Evolutionary conservation across 495 filamentous ascomycete genomes (phyloP), one percentile per base, ranked within the genome.

Genomic region (Tetracladium setigerum): DNA sequence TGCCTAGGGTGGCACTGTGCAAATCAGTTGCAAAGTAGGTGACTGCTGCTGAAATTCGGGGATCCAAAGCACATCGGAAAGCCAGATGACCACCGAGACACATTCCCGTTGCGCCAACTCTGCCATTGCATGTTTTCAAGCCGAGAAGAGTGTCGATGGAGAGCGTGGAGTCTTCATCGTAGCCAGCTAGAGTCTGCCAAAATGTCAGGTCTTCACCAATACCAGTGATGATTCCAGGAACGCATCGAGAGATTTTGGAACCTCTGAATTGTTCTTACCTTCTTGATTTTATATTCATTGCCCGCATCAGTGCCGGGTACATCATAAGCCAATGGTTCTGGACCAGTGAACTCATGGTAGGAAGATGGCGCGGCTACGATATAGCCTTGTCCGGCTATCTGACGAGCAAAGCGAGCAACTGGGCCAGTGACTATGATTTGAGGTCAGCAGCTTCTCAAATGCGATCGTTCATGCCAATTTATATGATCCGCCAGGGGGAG

Each of bases 21-120:
- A 95, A 76, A 67, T 97, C 91, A 6, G 91, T 97, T 1, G 86
- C 90, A 67, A 97, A 95, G 67, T 92, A 97, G 53, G 86, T 83
- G 22, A 95, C 84, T 18, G 80, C 75, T 22, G 86, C 86, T 36
- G 72, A 77, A 41, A 95, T 76, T 19, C 89, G 73, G 17, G 73
- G 72, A 61, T 95, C 87, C 41, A 95, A 70, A 45, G 82, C 87
- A 57, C 85, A 88, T 42, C 91, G 79, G 55, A 87, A 85, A 34
- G 91, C 84, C 17, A 95, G 74, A 63, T 97, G 91, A 4, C 91
- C 91, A 43, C 91, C 91, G 3, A 97, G 79, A 63, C 91, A 95
- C 91, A 97, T 97, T 30, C 91, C 91, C 7, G 89, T 95, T 2
- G 86, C 70, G 35, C 91, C 91, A 44, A 97, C 79, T 10, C 78